phyloP scores from a whole-genome alignment of 371 early-diverging fungal species.

The Mortierella sp. region DNA sequence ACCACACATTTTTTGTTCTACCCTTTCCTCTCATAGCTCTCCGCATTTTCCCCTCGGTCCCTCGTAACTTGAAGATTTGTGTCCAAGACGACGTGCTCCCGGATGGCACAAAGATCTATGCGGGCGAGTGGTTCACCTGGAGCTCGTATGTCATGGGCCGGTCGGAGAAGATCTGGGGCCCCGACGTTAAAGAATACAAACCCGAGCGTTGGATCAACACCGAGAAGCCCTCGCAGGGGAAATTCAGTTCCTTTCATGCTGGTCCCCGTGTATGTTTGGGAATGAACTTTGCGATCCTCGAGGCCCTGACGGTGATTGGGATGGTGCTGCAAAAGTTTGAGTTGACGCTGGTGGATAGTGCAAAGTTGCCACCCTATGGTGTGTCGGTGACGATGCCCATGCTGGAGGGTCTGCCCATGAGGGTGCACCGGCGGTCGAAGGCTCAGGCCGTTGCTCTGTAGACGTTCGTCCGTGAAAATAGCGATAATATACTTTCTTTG shows the following conservation, averaged over 20 bases:
- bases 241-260: conserved; percentile 61
- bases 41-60: conserved; percentile 73
- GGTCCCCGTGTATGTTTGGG: conserved; percentile 68
- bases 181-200: conserved; percentile 68
- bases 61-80: conserved; percentile 67
- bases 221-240: conserved; percentile 38
- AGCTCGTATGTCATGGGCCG: conserved; percentile 69
- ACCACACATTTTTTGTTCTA: background rate
- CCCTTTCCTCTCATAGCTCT: conserved; percentile 60
- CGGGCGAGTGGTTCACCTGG: conserved; percentile 66
- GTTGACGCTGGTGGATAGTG: conserved; percentile 52
- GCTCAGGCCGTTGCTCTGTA: too few species aligned
- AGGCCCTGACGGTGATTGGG: conserved; percentile 63
- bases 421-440: too few species aligned
- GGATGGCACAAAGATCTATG: conserved; percentile 69
- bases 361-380: conserved; percentile 55
- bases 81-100: conserved; percentile 72
- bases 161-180: conserved; percentile 69
- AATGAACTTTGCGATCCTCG: conserved; percentile 65
- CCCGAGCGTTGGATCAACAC: conserved; percentile 73
- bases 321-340: conserved; percentile 61
- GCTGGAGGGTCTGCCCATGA: conserved; percentile 62
- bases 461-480: too few species aligned
- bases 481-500: too few species aligned
- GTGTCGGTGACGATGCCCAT: conserved; percentile 64